Base-by-base conservation (phyloP, 2,329 filamentous ascomycete genomes). In the Capronia americana region DNA sequence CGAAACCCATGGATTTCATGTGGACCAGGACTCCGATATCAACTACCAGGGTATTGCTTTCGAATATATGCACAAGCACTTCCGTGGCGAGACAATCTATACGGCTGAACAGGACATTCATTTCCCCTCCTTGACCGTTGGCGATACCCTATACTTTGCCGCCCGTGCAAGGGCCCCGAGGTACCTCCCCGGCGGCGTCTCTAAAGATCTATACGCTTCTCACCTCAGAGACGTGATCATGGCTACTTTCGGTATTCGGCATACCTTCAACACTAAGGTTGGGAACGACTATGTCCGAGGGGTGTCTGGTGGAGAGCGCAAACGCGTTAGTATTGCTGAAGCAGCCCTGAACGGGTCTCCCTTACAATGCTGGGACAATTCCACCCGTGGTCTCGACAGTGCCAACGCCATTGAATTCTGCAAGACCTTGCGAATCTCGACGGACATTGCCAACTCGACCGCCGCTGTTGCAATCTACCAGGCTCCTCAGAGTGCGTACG, bases 71-170 rank as follows among this genome's bases (percentile, higher is more conserved):
- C 57, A 63, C 57, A 80, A 91, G 74, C 86, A 92, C 75, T 94
- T 95, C 90, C 87, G 91, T 44, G 70, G 92, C 70, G 92, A 96
- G 79, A 91, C 90, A 68, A 93, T 95, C 75, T 96, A 95, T 79
- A 93, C 90, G 0, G 91, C 91, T 66, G 92, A 95, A 77, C 88
- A 92, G 44, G 92, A 96, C 75, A 88, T 90, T 4, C 91, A 93
- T 78, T 93, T 93, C 74, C 90, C 91, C 11, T 86, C 88, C 79
- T 79, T 95, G 72, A 88, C 86, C 1, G 91, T 94, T 54, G 82
- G 79, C 7, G 76, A 84, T 67, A 85, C 84, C 0, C 81, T 86
- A 4, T 80, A 83, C 55, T 87, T 87, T 70, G 86, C 85, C 1
- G 83, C 85, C 2, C 80, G 83, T 10, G 79, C 84, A 2, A 79